These are phyloP conservation scores for Cutaneotrichosporon sp. DNA, from an alignment of 1,284 basidiomycete species.

Conservation along the genomic window DNA sequence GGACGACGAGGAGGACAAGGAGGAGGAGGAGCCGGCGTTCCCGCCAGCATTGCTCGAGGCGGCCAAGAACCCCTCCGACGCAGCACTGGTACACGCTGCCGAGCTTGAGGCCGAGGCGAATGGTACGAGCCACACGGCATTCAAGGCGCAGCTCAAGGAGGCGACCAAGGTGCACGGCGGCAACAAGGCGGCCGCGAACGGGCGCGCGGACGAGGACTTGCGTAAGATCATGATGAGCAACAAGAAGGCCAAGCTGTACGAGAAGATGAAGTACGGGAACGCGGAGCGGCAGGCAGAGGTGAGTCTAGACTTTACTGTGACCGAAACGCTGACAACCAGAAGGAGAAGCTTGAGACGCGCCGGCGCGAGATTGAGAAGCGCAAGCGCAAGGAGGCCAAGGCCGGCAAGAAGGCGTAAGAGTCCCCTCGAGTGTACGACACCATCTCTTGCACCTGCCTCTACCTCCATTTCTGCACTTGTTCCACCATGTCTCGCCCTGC, in stretches of 20 bases:
- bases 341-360: conserved; percentile 62
- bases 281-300: conserved; percentile 79
- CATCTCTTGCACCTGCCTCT: not conserved
- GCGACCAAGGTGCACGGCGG: conserved; percentile 59
- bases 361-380: conserved; percentile 63
- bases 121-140: conserved; percentile 77
- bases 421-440: not conserved
- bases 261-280: conserved; percentile 88
- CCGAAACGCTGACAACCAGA: conserved; percentile 51
- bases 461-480: not conserved
- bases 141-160: conserved; percentile 76
- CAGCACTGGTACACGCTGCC: conserved; percentile 74
- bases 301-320: conserved; percentile 39
- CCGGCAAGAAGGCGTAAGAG: conserved; percentile 8
- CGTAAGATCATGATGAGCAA: conserved; percentile 99
- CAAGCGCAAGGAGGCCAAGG: conserved; percentile 55
- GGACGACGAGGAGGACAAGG: conserved; percentile 46
- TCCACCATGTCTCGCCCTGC: conserved; percentile 1
- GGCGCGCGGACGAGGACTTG: conserved; percentile 74
- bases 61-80: conserved; percentile 62
- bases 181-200: conserved; percentile 31
- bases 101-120: conserved; percentile 91
- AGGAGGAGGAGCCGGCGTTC: conserved; percentile 50
- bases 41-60: conserved; percentile 60
- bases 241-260: conserved; percentile 92